Evolutionary conservation across 495 filamentous ascomycete species (phyloP).

Genomic region (Polyplosphaeria fusca): DNA sequence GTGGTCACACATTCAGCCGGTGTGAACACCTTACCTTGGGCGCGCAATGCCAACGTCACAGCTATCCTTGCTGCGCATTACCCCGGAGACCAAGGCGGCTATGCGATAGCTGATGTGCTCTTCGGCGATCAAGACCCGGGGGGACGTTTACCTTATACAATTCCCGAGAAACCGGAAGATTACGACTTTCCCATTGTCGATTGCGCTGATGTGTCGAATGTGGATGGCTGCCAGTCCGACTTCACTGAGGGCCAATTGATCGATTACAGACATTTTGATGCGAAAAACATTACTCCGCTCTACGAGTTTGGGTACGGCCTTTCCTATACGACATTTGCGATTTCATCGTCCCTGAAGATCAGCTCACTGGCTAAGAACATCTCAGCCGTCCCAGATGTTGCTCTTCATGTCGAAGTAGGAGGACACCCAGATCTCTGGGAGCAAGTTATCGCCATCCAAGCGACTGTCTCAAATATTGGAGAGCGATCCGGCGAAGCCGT

Average conservation of each 20-base stretch:
- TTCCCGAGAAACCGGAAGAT: constrained; percentile 63
- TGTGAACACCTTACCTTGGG: constrained; percentile 27
- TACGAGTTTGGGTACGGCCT: constrained; percentile 76
- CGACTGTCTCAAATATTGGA: not conserved
- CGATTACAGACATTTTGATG: constrained; percentile 89
- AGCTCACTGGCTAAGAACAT: not conserved
- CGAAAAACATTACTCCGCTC: constrained; percentile 58
- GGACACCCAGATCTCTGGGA: constrained; percentile 3
- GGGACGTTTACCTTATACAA: constrained; percentile 55
- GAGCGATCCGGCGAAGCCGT: not conserved
- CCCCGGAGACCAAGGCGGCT: constrained; percentile 42
- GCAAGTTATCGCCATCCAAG: not conserved
- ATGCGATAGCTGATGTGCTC: constrained; percentile 62
- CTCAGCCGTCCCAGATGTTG: not conserved
- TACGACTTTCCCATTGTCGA: not conserved
- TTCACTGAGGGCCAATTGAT: constrained; percentile 78
- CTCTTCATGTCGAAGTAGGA: not conserved
- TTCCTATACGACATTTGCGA: constrained; percentile 67
- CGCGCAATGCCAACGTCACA: no score
- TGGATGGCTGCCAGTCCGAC: constrained; percentile 68
- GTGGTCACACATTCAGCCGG: constrained; percentile 21
- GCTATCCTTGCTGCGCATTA: constrained; percentile 54
- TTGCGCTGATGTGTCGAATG: no score
- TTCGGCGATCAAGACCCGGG: constrained; percentile 45
- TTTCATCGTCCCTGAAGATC: not conserved